A percentile compares a stretch with the other conserved stretches of the same genome.
Evolutionary conservation across 2,329 filamentous ascomycete genomes (phyloP).

Genomic region (Alternaria brassicicola): DNA sequence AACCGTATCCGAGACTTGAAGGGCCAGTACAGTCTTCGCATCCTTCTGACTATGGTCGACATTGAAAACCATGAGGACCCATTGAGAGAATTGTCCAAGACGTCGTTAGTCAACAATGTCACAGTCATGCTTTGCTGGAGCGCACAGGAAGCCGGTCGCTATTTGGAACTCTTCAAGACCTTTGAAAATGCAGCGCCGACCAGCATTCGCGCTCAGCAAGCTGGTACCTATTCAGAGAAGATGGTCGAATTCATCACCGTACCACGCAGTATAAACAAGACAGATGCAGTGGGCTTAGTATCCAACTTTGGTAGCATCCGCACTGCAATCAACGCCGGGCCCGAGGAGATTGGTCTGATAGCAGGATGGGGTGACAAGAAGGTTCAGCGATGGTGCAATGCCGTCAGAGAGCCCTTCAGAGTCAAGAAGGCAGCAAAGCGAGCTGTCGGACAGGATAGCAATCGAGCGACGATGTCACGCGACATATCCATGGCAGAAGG

Average conservation of each 20-base stretch:
- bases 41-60: slow-evolving; percentile 90
- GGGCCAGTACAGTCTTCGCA: slow-evolving; percentile 83
- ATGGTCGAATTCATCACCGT: slow-evolving; percentile 92
- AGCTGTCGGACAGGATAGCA: slow-evolving; percentile 49
- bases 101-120: slow-evolving; percentile 87
- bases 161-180: slow-evolving; percentile 92
- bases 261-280: slow-evolving; percentile 89
- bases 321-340: slow-evolving; percentile 83
- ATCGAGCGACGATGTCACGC: slow-evolving; percentile 28
- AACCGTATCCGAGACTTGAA: slow-evolving; percentile 84
- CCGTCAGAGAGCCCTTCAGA: slow-evolving; percentile 84
- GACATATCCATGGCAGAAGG: slow-evolving; percentile 37
- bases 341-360: slow-evolving; percentile 84
- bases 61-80: slow-evolving; percentile 93
- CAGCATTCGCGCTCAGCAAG: slow-evolving; percentile 84
- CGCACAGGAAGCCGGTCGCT: slow-evolving; percentile 88
- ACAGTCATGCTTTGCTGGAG: slow-evolving; percentile 95
- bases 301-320: slow-evolving; percentile 89
- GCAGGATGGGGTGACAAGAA: slow-evolving; percentile 96
- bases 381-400: slow-evolving; percentile 81
- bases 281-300: slow-evolving; percentile 87
- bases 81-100: slow-evolving; percentile 89
- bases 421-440: slow-evolving; percentile 71
- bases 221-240: slow-evolving; percentile 81
- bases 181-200: slow-evolving; percentile 85